Conservation (phyloP, 2,329 filamentous ascomycete genomes). For the Phaeophleospora eucalypticola region DNA sequence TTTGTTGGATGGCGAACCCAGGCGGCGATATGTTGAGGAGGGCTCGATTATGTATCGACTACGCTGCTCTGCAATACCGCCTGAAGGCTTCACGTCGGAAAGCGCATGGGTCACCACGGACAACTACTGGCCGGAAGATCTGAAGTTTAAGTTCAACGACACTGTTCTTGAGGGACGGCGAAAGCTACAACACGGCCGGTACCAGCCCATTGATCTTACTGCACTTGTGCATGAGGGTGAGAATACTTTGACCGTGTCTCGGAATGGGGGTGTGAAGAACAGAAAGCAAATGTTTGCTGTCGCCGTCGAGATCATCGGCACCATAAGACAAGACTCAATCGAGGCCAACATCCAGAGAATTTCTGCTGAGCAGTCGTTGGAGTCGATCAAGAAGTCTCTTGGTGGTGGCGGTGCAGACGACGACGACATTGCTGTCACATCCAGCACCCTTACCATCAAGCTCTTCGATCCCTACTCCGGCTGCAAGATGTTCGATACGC, state of each 20-base stretch:
- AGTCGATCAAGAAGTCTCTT: conserved; percentile 54
- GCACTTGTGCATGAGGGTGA: conserved; percentile 51
- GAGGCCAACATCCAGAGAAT: conserved; percentile 32
- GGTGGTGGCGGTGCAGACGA: conserved; percentile 48
- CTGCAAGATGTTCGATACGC: conserved; percentile 58
- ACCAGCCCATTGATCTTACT: conserved; percentile 73
- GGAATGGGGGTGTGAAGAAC: conserved; percentile 40
- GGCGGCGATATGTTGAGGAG: conserved; percentile 39
- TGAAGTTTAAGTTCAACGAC: conserved; percentile 67
- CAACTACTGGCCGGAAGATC: conserved; percentile 65
- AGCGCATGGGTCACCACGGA: conserved; percentile 60
- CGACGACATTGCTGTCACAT: conserved; percentile 42
- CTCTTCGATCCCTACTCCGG: conserved; percentile 46
- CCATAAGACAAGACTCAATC: conserved; percentile 43
- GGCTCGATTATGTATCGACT: conserved; percentile 63
- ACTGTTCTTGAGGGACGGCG: conserved; percentile 54
- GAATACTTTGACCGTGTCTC: conserved; percentile 58
- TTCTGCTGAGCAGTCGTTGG: conserved; percentile 49
- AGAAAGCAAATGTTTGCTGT: conserved; percentile 51
- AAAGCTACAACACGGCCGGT: conserved; percentile 69
- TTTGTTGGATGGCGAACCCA: conserved; percentile 29
- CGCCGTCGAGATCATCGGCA: conserved; percentile 66
- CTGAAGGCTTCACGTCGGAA: conserved; percentile 37
- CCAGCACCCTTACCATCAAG: conserved; percentile 40
- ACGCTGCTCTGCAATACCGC: conserved; percentile 55